phyloP scores from a whole-genome alignment of 2,329 filamentous ascomycete genomes.

The Hymenoscyphus linearis region DNA sequence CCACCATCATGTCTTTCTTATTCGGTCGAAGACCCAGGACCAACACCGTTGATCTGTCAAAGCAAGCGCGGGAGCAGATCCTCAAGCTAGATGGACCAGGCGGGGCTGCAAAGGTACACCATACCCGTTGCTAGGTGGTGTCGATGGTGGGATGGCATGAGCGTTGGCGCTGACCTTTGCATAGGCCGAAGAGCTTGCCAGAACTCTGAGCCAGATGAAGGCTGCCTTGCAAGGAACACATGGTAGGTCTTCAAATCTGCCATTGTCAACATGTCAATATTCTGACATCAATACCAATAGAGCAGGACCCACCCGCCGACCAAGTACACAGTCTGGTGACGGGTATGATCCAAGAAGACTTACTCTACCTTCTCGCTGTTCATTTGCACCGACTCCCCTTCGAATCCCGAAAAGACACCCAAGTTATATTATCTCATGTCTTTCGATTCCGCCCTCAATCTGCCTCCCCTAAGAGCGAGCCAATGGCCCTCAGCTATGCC shows the following conservation, averaged over 20 bases:
- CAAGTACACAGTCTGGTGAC: conserved; percentile 83
- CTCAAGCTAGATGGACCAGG: conserved; percentile 54
- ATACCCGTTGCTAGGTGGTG: conserved; percentile 1
- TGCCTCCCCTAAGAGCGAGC: conserved; percentile 63
- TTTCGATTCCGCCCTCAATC: conserved; percentile 79
- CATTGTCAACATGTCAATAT: neutral
- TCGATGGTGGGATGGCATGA: neutral
- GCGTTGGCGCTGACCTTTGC: conserved; percentile 18
- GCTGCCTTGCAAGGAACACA: conserved; percentile 87
- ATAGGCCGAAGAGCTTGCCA: conserved; percentile 81
- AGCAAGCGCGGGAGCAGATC: conserved; percentile 56
- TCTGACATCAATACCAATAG: conserved; percentile 41
- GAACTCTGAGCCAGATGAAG: conserved; percentile 87
- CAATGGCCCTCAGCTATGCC: conserved; percentile 82
- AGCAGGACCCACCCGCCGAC: conserved; percentile 80
- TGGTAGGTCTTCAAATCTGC: conserved; percentile 47
- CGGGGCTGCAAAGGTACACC: conserved; percentile 47
- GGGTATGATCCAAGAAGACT: conserved; percentile 80
- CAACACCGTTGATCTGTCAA: conserved; percentile 52
- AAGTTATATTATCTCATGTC: conserved; percentile 92
- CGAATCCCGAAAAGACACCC: conserved; percentile 91
- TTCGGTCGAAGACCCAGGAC: conserved; percentile 56
- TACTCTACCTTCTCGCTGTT: conserved; percentile 77
- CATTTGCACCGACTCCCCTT: conserved; percentile 85
- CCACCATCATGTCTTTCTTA: conserved; percentile 58